phyloP scores from a whole-genome alignment of 1,284 basidiomycete genomes.

The Tilletiopsis washingtonensis region DNA sequence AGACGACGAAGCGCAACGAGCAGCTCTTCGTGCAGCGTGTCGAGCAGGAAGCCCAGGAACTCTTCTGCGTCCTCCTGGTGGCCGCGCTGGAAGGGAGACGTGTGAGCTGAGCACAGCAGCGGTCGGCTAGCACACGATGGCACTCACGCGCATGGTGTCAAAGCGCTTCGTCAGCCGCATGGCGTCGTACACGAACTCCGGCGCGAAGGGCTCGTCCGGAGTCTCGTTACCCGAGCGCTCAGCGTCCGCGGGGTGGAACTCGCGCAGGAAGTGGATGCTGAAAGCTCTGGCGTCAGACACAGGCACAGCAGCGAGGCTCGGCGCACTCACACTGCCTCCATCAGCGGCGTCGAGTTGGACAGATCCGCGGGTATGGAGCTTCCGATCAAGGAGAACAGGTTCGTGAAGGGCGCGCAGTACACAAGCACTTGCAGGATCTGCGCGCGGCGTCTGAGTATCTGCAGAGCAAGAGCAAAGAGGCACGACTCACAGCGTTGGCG shows the following conservation, averaged over 20 bases:
- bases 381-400: slow-evolving; percentile 67
- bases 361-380: slow-evolving; percentile 52
- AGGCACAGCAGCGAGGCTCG: background rate
- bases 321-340: slow-evolving; percentile 59
- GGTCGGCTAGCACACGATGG: slow-evolving; percentile 53
- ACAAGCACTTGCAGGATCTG: slow-evolving; percentile 76
- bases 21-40: slow-evolving; percentile 89
- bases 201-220: slow-evolving; percentile 65
- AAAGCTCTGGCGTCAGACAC: background rate
- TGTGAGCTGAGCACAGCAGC: no score
- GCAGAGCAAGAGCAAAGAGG: background rate
- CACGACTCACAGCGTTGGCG: slow-evolving; percentile 65
- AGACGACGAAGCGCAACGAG: slow-evolving; percentile 56
- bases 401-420: slow-evolving; percentile 78
- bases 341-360: slow-evolving; percentile 60
- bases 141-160: slow-evolving; percentile 85
- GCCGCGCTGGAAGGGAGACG: no score
- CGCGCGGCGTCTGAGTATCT: background rate
- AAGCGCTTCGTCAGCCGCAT: slow-evolving; percentile 91
- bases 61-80: slow-evolving; percentile 98
- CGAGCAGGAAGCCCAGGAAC: slow-evolving; percentile 94
- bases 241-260: slow-evolving; percentile 54
- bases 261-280: slow-evolving; percentile 66
- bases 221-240: background rate
- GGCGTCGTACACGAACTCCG: slow-evolving; percentile 86